Conservation (phyloP, 2,329 filamentous ascomycete genomes). For the Neonectria magnoliae region DNA sequence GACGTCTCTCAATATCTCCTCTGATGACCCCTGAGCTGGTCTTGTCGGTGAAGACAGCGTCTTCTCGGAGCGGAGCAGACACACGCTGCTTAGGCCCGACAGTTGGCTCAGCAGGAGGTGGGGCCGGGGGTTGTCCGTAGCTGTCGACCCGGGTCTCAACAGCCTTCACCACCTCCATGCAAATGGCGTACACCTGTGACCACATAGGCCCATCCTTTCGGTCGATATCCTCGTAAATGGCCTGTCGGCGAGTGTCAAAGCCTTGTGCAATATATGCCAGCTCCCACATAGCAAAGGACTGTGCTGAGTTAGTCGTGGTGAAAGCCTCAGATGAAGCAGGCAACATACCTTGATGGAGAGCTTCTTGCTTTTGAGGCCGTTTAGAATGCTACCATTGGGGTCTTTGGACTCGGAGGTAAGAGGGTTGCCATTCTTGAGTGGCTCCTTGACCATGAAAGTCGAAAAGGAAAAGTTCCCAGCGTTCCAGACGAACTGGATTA, state of each 20-base stretch:
- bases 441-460: conserved; percentile 81
- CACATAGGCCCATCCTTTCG: conserved; percentile 82
- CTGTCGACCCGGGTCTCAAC: conserved; percentile 75
- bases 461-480: conserved; percentile 81
- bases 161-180: conserved; percentile 73
- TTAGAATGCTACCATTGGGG: conserved; percentile 88
- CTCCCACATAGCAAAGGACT: conserved; percentile 93
- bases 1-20: conserved; percentile 57
- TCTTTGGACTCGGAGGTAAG: conserved; percentile 88
- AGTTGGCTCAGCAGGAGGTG: conserved; percentile 46
- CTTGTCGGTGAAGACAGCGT: conserved; percentile 56
- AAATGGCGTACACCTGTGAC: conserved; percentile 78
- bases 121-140: conserved; percentile 59
- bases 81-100: conserved; percentile 47
- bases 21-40: conserved; percentile 51
- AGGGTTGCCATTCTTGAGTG: conserved; percentile 84
- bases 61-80: conserved; percentile 55
- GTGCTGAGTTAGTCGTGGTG: conserved; percentile 31
- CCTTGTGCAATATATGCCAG: conserved; percentile 80
- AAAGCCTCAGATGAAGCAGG: not conserved
- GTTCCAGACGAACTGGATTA: conserved; percentile 80
- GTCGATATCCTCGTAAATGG: conserved; percentile 88
- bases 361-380: conserved; percentile 85
- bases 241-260: conserved; percentile 78
- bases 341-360: conserved; percentile 72